A percentile compares a stretch with the other conserved stretches of the same genome.
Conservation (phyloP, 169 alveolate species). For the Condylostoma magnum region DNA sequence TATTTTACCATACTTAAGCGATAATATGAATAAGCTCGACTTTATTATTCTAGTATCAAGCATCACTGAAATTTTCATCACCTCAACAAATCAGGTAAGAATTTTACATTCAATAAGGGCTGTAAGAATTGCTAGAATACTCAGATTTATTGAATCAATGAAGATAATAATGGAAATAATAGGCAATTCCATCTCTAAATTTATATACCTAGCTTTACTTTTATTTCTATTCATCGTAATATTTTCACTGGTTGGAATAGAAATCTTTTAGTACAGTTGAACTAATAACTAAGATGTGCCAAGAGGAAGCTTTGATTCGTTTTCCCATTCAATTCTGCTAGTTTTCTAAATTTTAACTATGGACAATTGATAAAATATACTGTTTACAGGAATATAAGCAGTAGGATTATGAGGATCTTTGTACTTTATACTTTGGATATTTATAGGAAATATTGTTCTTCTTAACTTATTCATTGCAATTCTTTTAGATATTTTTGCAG, state of each 20-base stretch:
- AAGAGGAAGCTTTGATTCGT: slow-evolving; percentile 53
- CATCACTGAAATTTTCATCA: slow-evolving; percentile 19
- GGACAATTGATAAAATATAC: slow-evolving; percentile 67
- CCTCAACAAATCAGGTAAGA: slow-evolving; percentile 7
- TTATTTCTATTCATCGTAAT: slow-evolving; percentile 66
- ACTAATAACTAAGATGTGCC: no score
- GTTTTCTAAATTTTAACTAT: slow-evolving; percentile 74
- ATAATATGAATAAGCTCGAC: slow-evolving; percentile 28
- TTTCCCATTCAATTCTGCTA: slow-evolving; percentile 65
- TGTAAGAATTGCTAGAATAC: slow-evolving; percentile 9
- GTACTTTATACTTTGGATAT: slow-evolving; percentile 77
- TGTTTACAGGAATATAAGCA: slow-evolving; percentile 42
- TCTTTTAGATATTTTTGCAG: slow-evolving; percentile 61
- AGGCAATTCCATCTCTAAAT: slow-evolving; percentile 20
- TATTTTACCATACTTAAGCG: slow-evolving; percentile 5
- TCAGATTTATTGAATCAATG: background rate
- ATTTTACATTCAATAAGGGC: slow-evolving; percentile 10
- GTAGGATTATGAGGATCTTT: slow-evolving; percentile 30
- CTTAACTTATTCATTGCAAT: slow-evolving; percentile 83
- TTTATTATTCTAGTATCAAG: background rate
- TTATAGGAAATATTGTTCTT: slow-evolving; percentile 81
- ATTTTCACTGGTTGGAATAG: slow-evolving; percentile 78
- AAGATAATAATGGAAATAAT: background rate
- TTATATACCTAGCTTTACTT: slow-evolving; percentile 62
- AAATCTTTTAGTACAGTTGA: slow-evolving; percentile 49